Evolutionary conservation across 306 rosid genomes (phyloP), one percentile per base, ranked within the genome.

Genomic region (Chamaecrista fasciculata): DNA sequence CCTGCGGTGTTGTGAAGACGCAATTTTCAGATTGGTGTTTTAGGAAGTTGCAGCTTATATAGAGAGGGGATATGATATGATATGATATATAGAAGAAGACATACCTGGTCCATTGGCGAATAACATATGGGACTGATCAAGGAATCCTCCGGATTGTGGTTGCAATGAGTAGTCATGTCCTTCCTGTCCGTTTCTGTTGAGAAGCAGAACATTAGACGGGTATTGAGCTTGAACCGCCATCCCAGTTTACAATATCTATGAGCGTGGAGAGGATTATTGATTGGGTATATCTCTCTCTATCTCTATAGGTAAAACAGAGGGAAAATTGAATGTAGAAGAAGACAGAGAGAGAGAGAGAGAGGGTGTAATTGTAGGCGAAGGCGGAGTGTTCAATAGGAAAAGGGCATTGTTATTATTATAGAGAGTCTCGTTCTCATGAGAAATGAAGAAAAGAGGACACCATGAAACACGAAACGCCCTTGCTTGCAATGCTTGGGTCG

Each of bases 211-310:
- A 76, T 88, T 94, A 52, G 95, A 94, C 19, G 97, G 97, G 75
- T 91, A 91, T 76, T 94, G 99, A 86, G 99, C 99, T 86, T 94
- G 99, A 69, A 94, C 99, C 3, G 99, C 97, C 99, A 94, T 91
- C 60, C 25, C 6, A 42, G 59, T 55, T 64, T 15, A 53, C 16
- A 52, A 50, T 65, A 51, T 33, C 64, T 19, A 57, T 3, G 18
- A 49, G 14, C 36, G 33, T 28, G 2, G 8, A 39, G 49, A 50
- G 50, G 52, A 39, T 33, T 47, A 24, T 69, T 50, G 33, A 29
- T 62, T 63, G 23, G 18, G 62, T 14, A n/a, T n/a, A n/a, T n/a
- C n/a, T n/a, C n/a, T n/a, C n/a, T n/a, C n/a, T n/a, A n/a, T n/a
- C n/a, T n/a, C n/a, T n/a, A n/a, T n/a, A n/a, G n/a, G n/a, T n/a